Percentiles rank a stretch among this genome's conserved stretches.
phyloP scores from a whole-genome alignment of 2,329 filamentous ascomycete species.

The Periglandula ipomoeae region DNA sequence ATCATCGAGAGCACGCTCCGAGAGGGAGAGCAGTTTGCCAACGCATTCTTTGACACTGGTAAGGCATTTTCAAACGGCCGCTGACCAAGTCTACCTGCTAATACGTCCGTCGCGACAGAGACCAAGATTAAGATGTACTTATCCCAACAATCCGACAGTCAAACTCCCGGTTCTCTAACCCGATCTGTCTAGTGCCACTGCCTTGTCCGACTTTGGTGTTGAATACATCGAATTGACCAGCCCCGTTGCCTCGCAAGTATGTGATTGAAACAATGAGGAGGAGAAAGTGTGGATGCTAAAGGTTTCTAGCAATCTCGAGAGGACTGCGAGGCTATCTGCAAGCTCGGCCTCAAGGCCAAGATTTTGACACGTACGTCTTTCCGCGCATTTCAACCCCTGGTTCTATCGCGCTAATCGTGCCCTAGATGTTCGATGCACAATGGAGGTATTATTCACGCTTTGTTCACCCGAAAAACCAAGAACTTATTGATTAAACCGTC shows the following conservation, averaged over 20 bases:
- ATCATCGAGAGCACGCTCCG: conserved; percentile 8
- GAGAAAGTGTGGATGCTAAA: not conserved
- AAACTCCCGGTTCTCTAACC: not conserved
- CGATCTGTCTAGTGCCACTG: conserved; percentile 7
- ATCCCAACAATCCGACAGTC: not conserved
- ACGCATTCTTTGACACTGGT: conserved; percentile 63
- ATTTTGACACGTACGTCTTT: conserved; percentile 14
- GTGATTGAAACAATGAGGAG: not conserved
- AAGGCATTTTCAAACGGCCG: too few species aligned
- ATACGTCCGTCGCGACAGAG: conserved; percentile 16
- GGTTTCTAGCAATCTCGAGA: conserved; percentile 70
- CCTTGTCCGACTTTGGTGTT: conserved; percentile 12
- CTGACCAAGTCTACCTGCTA: too few species aligned
- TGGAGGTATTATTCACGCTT: not conserved
- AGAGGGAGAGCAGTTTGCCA: conserved; percentile 78
- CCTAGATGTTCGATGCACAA: conserved; percentile 17
- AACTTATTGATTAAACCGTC: not conserved
- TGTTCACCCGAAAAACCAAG: not conserved
- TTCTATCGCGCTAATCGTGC: conserved; percentile 37
- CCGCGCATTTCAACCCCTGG: too few species aligned
- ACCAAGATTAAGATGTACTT: conserved; percentile 43
- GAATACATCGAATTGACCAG: conserved; percentile 61
- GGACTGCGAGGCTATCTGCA: conserved; percentile 89
- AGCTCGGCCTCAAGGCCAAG: conserved; percentile 68
- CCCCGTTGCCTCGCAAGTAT: conserved; percentile 64